A percentile compares a stretch with the other conserved stretches of the same genome.
phyloP scores from a whole-genome alignment of 2,329 filamentous ascomycete species.

The Aulographum hederae region DNA sequence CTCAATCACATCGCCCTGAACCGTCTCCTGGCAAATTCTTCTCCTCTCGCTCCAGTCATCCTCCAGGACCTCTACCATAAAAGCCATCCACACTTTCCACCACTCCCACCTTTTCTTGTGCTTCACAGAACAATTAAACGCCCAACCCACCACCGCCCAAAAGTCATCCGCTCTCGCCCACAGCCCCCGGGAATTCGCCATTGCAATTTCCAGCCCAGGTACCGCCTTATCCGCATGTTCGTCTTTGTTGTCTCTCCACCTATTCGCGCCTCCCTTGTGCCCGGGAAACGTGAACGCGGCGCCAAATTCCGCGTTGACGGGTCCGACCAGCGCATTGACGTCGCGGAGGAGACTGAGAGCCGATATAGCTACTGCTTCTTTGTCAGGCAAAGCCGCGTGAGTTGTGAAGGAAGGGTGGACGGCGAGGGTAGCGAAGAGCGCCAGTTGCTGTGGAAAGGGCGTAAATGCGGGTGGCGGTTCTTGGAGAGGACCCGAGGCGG shows the following conservation, averaged over 20 bases:
- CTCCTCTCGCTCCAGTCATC: constrained; percentile 45
- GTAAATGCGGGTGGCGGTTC: background rate
- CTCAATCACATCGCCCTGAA: background rate
- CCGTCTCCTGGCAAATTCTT: constrained; percentile 13
- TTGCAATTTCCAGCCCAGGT: background rate
- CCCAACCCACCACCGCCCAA: constrained; percentile 81
- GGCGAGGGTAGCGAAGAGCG: background rate
- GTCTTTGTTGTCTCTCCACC: background rate
- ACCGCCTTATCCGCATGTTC: background rate
- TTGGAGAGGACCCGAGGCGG: background rate
- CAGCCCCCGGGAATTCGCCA: constrained; percentile 32
- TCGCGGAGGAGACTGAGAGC: background rate
- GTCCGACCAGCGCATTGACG: background rate
- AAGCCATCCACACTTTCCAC: constrained; percentile 66
- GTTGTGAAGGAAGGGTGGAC: background rate
- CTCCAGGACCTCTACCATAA: constrained; percentile 63
- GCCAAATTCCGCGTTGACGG: background rate
- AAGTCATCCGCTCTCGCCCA: constrained; percentile 71
- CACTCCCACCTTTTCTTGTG: constrained; percentile 59
- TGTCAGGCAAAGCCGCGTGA: background rate
- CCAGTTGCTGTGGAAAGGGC: background rate
- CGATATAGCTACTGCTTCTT: background rate
- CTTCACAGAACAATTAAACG: constrained; percentile 68
- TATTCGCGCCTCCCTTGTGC: background rate
- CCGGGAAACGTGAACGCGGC: background rate